These are phyloP conservation scores for Parsonsia alboflavescens DNA, from an alignment of 257 asterid genomes.

Conservation along the genomic window DNA sequence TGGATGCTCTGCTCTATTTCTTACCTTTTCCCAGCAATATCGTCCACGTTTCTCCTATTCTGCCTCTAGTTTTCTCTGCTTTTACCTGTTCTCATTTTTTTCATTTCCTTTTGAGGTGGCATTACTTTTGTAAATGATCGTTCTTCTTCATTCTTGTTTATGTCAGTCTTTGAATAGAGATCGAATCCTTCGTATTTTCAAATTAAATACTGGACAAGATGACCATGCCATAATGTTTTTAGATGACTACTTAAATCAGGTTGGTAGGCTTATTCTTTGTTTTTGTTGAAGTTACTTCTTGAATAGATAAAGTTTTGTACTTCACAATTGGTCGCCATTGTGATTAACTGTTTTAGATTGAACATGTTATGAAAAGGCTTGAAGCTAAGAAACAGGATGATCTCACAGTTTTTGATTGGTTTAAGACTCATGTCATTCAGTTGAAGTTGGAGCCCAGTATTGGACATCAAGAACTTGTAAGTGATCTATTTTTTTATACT, in stretches of 20 bases:
- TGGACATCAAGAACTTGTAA: conserved; percentile 81
- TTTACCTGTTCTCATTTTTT: background rate
- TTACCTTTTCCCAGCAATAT: background rate
- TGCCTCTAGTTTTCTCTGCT: background rate
- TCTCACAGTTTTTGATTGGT: conserved; percentile 71
- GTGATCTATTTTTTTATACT: conserved; percentile 28
- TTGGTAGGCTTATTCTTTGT: conserved; percentile 24
- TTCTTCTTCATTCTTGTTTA: conserved; percentile 3
- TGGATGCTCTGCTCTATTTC: background rate
- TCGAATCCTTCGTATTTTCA: conserved; percentile 61
- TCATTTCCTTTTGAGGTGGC: conserved; percentile 1
- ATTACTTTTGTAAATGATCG: background rate
- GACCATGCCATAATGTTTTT: conserved; percentile 89
- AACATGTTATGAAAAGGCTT: conserved; percentile 54
- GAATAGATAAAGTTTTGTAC: background rate
- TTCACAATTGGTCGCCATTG: conserved; percentile 5
- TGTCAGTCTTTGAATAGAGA: conserved; percentile 79
- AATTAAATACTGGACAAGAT: conserved; percentile 87
- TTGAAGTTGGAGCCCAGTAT: conserved; percentile 78
- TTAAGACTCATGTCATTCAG: conserved; percentile 62
- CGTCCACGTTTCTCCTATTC: background rate
- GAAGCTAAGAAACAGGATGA: conserved; percentile 51
- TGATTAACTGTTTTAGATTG: conserved; percentile 51
- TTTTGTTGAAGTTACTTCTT: background rate
- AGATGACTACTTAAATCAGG: conserved; percentile 84